Base-by-base conservation (phyloP, 176 grass and related monocot species). In the Triticum turgidum region DNA sequence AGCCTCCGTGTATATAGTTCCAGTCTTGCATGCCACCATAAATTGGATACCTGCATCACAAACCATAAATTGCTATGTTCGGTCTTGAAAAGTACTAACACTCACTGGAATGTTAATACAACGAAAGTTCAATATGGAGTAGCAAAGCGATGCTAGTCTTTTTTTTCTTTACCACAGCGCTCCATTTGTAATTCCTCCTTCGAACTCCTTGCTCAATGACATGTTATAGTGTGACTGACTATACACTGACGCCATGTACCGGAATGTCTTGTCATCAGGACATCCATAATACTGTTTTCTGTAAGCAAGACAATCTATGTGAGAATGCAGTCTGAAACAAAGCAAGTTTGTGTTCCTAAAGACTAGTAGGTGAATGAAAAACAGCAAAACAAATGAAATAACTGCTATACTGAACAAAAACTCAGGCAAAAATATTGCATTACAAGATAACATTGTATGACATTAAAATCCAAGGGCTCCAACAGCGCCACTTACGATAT, bases 1-100 rank as follows among this genome's bases (percentile, higher is more conserved):
- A 98, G 32, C 88, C 88, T 80, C 93, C 91, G 84, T 95, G 86
- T 91, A 98, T 98, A 92, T 98, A 98, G 72, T 98, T 98, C 96
- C 96, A 98, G 64, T 98, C 96, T 82, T 98, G 96, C 96, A 98
- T 95, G 25, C 96, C 96, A 6, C 96, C 96, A 89, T 98, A 98
- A n/a, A 98, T 95, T 82, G 96, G 96, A 81, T 98, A 98, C 96
- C 96, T 98, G 37, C 82, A 85, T 65, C 20, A 84, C 25, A 65
- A 83, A 87, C 22, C 75, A 74, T 49, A 87, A 30, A 75, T 76
- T 70, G 11, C 22, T 74, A 73, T 80, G 12, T 84, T 64, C 49
- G 32, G 59, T 67, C 58, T 65, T 84, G 7, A 18, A 86, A 84
- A 76, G 35, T 24, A 79, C 14, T 1, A 25, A 79, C 12, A 73